Conservation (phyloP, 495 filamentous ascomycete genomes). For the Articulospora tetracladia region DNA sequence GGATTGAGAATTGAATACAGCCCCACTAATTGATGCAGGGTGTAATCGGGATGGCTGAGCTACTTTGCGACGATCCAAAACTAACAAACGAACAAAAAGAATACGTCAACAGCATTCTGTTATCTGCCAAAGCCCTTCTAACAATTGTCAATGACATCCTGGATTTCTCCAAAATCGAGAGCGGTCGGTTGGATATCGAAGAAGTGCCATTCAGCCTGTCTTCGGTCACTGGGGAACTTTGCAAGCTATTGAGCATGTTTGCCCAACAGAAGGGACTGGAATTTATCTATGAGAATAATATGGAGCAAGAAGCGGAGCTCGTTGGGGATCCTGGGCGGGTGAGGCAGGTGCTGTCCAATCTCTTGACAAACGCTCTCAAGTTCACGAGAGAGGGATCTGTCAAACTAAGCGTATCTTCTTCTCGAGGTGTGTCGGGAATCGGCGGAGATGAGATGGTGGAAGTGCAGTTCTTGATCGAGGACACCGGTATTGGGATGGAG, state of each 20-base stretch:
- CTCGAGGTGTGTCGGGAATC: slow-evolving; percentile 28
- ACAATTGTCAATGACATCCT: slow-evolving; percentile 87
- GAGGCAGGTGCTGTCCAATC: slow-evolving; percentile 76
- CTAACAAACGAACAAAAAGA: slow-evolving; percentile 65
- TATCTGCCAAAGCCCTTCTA: slow-evolving; percentile 74
- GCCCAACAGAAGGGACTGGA: slow-evolving; percentile 52
- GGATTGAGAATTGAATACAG: not conserved
- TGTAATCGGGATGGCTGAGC: slow-evolving; percentile 66
- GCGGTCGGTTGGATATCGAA: slow-evolving; percentile 67
- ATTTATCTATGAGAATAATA: slow-evolving; percentile 40
- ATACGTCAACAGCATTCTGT: slow-evolving; percentile 69
- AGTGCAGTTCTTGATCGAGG: slow-evolving; percentile 60
- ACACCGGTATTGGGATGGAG: slow-evolving; percentile 80
- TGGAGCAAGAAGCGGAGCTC: slow-evolving; percentile 41
- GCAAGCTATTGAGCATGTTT: slow-evolving; percentile 55
- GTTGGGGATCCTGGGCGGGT: slow-evolving; percentile 75
- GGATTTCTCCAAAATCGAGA: slow-evolving; percentile 83
- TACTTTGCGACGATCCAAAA: slow-evolving; percentile 62
- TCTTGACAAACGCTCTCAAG: slow-evolving; percentile 81
- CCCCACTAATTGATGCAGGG: slow-evolving; percentile 48
- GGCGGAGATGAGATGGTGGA: slow-evolving; percentile 40
- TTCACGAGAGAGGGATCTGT: slow-evolving; percentile 73
- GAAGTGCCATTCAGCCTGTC: slow-evolving; percentile 75
- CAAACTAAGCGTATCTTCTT: slow-evolving; percentile 36
- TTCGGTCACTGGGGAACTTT: slow-evolving; percentile 59